Conservation (phyloP, 2,329 filamentous ascomycete genomes). For the Colletotrichum sp. region DNA sequence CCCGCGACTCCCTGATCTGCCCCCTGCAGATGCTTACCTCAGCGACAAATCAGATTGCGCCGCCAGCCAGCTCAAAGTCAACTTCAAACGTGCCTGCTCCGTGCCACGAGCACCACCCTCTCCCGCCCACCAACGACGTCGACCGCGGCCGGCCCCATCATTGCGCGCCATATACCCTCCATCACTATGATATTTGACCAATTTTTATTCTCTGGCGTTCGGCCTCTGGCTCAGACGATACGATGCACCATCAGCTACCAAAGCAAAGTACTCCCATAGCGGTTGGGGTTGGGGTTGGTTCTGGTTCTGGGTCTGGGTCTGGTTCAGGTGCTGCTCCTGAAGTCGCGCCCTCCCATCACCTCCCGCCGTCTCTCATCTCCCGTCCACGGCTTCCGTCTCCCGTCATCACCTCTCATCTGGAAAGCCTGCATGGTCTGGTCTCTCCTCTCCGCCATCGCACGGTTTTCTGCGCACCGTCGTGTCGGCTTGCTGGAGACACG, state of each 20-base stretch:
- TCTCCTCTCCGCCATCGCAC: background rate
- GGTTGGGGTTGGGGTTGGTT: background rate
- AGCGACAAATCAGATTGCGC: slow-evolving; percentile 31
- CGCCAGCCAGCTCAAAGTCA: slow-evolving; percentile 37
- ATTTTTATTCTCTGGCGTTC: background rate
- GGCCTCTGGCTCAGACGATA: background rate
- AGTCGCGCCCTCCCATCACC: background rate
- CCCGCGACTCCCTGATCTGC: background rate
- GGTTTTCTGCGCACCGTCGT: background rate
- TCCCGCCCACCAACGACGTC: slow-evolving; percentile 19
- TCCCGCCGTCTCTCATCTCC: background rate
- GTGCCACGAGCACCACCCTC: slow-evolving; percentile 29
- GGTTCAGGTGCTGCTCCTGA: background rate
- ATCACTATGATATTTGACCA: slow-evolving; percentile 3
- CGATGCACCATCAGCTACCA: background rate
- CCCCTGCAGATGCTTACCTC: slow-evolving; percentile 29
- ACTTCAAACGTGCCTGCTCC: slow-evolving; percentile 43
- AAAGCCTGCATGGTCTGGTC: background rate
- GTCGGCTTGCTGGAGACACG: background rate
- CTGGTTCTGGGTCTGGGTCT: background rate
- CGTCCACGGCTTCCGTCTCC: background rate
- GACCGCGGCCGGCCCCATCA: background rate
- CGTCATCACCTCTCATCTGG: background rate
- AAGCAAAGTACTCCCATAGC: background rate
- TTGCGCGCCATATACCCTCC: slow-evolving; percentile 22